These are phyloP conservation scores for Nemania sp. DNA, from an alignment of 2,329 filamentous ascomycete genomes.

Conservation along the genomic window DNA sequence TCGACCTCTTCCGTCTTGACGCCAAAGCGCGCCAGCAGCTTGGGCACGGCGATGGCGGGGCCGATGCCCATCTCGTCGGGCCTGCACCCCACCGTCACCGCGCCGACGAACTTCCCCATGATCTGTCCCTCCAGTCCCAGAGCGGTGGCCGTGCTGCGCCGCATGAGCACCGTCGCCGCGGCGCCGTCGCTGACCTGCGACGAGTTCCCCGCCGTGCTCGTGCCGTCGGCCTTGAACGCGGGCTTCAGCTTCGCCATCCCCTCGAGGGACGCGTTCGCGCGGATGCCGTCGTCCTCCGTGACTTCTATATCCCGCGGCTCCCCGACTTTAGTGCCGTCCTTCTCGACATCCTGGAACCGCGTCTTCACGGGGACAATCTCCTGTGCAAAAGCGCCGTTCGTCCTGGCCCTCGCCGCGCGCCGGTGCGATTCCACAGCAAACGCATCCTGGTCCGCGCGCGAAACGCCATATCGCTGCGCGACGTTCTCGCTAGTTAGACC, in stretches of 20 bases:
- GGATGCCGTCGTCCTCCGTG: conserved; percentile 79
- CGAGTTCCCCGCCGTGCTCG: conserved; percentile 83
- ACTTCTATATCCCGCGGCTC: conserved; percentile 67
- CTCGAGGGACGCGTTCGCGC: conserved; percentile 68
- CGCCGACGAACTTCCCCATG: conserved; percentile 81
- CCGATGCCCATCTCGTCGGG: conserved; percentile 96
- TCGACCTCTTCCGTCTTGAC: conserved; percentile 70
- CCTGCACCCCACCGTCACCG: conserved; percentile 73
- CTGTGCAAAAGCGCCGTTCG: conserved; percentile 68
- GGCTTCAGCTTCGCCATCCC: conserved; percentile 80
- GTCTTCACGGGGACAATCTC: conserved; percentile 85
- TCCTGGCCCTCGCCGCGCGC: conserved; percentile 72
- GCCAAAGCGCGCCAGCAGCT: conserved; percentile 70
- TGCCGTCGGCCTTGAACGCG: conserved; percentile 75
- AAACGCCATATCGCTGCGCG: conserved; percentile 73
- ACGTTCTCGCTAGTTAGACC: conserved; percentile 90
- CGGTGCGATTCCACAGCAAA: conserved; percentile 77
- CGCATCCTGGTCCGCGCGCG: conserved; percentile 70
- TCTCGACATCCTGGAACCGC: conserved; percentile 65
- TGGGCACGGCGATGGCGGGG: conserved; percentile 83
- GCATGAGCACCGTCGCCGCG: conserved; percentile 81
- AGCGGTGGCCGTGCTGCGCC: conserved; percentile 74
- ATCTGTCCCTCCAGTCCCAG: conserved; percentile 71
- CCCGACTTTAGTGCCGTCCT: conserved; percentile 58
- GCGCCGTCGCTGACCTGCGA: conserved; percentile 88